These are phyloP conservation scores for Phialocephala subalpina DNA, from an alignment of 2,329 filamentous ascomycete species.

Conservation along the genomic window DNA sequence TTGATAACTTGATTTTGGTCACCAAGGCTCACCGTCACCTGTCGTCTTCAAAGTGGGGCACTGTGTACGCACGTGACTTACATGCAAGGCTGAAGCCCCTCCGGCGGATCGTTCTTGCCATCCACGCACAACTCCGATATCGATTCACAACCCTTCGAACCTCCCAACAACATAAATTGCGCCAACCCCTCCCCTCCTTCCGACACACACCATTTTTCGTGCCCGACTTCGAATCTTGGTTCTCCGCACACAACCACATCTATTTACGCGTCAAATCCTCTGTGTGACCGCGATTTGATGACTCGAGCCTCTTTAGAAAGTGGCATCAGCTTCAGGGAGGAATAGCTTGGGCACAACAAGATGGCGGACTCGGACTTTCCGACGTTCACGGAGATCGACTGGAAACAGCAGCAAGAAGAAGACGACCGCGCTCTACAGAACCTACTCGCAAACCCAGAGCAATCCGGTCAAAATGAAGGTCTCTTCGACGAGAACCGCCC, in stretches of 20 bases:
- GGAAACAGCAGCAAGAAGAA: conserved; percentile 54
- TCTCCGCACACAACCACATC: conserved; percentile 5
- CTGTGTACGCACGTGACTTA: not conserved
- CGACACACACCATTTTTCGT: conserved; percentile 1
- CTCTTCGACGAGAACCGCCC: conserved; percentile 53
- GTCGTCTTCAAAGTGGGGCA: not conserved
- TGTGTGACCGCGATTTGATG: conserved; percentile 12
- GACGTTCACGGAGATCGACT: conserved; percentile 46
- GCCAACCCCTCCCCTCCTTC: conserved; percentile 11
- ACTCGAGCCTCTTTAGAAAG: not conserved
- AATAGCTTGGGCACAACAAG: conserved; percentile 14
- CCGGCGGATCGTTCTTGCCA: not conserved
- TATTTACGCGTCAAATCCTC: conserved; percentile 8
- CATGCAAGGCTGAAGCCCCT: not conserved
- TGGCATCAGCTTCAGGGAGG: conserved; percentile 7
- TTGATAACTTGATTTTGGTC: too few species aligned
- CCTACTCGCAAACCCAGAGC: conserved; percentile 5
- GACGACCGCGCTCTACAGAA: conserved; percentile 57
- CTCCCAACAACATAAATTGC: not conserved
- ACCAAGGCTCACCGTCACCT: too few species aligned
- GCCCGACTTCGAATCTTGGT: not conserved
- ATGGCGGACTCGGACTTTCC: conserved; percentile 29
- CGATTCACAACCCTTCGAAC: not conserved
- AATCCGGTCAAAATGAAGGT: conserved; percentile 46
- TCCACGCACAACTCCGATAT: not conserved